Conservation (phyloP, 805 yeast genomes). For the Candida xyloterini region DNA sequence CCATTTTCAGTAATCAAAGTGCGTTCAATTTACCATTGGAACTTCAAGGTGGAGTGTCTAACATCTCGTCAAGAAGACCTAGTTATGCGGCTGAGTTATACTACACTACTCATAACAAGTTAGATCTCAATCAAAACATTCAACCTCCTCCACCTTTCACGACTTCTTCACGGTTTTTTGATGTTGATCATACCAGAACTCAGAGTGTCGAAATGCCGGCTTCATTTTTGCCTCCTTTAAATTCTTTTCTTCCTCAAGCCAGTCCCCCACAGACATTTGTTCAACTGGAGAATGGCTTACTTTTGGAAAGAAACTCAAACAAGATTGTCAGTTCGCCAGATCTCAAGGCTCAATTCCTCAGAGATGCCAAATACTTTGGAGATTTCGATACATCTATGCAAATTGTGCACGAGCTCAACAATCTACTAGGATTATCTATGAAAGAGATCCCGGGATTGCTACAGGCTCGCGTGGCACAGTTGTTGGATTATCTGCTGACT, state of each 20-base stretch:
- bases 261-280: conserved; percentile 14
- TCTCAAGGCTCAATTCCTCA: conserved; percentile 45
- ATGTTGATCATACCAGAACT: conserved; percentile 16
- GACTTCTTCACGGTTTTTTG: conserved; percentile 23
- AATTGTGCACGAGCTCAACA: conserved; percentile 37
- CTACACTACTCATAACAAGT: conserved; percentile 28
- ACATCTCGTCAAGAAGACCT: conserved; percentile 66
- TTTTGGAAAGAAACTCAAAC: conserved; percentile 48
- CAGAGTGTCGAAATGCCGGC: conserved; percentile 16
- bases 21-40: conserved; percentile 52
- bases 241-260: conserved; percentile 3
- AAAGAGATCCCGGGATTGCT: conserved; percentile 12
- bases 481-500: conserved; percentile 39
- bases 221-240: conserved; percentile 9
- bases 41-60: conserved; percentile 62
- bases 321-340: conserved; percentile 57
- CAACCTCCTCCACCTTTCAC: conserved; percentile 13
- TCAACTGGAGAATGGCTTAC: conserved; percentile 60
- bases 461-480: conserved; percentile 27
- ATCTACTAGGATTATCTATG: conserved; percentile 24
- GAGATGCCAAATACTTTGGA: conserved; percentile 57
- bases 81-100: conserved; percentile 70
- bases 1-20: conserved; percentile 20
- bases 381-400: conserved; percentile 36
- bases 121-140: conserved; percentile 19